These are phyloP conservation scores for Sporisorium exsertum DNA, from an alignment of 1,284 basidiomycete species.

Conservation along the genomic window DNA sequence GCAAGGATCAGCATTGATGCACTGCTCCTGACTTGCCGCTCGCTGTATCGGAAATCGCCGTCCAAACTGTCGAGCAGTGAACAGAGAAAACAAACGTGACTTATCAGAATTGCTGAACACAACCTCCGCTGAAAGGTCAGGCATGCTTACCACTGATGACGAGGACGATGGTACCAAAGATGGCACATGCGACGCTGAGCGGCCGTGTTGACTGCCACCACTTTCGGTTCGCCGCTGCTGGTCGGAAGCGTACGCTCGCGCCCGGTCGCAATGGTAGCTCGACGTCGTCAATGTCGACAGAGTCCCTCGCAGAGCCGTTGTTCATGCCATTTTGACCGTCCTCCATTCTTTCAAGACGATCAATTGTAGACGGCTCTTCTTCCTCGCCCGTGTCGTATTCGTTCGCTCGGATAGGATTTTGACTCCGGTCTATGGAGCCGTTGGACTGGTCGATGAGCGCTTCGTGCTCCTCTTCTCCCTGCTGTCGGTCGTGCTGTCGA, in stretches of 20 bases:
- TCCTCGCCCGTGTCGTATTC: slow-evolving; percentile 44
- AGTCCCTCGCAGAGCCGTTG: slow-evolving; percentile 15
- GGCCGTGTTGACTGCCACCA: slow-evolving; percentile 67
- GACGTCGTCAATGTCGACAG: slow-evolving; percentile 59
- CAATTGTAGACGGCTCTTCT: slow-evolving; percentile 28
- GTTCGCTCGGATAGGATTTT: slow-evolving; percentile 25
- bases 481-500: slow-evolving; percentile 1
- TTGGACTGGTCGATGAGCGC: slow-evolving; percentile 35
- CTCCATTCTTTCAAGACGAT: slow-evolving; percentile 45
- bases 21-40: slow-evolving; percentile 52
- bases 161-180: slow-evolving; percentile 65
- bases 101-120: neutral
- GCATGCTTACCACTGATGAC: slow-evolving; percentile 49
- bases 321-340: slow-evolving; percentile 15
- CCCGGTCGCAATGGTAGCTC: slow-evolving; percentile 66
- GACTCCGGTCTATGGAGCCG: slow-evolving; percentile 19
- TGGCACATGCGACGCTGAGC: slow-evolving; percentile 61
- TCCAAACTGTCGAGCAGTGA: slow-evolving; percentile 39
- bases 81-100: neutral
- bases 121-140: neutral
- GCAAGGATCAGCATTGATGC: slow-evolving; percentile 37
- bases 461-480: slow-evolving; percentile 22
- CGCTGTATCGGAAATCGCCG: slow-evolving; percentile 43
- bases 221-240: slow-evolving; percentile 51
- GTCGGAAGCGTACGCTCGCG: slow-evolving; percentile 49